phyloP scores from a whole-genome alignment of 2,329 filamentous ascomycete genomes.

The Furcasterigmium sp. region DNA sequence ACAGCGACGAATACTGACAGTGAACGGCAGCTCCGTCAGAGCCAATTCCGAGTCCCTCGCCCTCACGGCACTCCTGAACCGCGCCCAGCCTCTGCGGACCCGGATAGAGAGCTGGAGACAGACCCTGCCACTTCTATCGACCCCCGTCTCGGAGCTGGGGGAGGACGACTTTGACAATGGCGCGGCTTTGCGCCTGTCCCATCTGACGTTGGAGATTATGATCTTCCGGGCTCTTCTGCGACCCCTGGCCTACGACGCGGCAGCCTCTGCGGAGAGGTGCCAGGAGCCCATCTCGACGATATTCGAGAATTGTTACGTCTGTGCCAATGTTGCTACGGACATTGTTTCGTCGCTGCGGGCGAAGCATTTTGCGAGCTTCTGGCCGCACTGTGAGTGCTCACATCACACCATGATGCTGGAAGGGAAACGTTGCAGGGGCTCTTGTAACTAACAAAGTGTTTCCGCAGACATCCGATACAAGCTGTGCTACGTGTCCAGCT shows the following conservation, averaged over 20 bases:
- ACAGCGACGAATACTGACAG: background rate
- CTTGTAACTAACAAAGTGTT: background rate
- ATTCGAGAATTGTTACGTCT: constrained; percentile 17
- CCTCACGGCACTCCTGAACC: constrained; percentile 12
- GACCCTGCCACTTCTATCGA: constrained; percentile 16
- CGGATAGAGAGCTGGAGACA: constrained; percentile 19
- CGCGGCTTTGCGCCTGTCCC: constrained; percentile 15
- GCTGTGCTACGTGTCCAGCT: constrained; percentile 17
- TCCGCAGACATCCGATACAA: constrained; percentile 16
- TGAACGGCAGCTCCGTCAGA: constrained; percentile 6
- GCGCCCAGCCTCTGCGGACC: constrained; percentile 16
- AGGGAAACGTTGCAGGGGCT: no score
- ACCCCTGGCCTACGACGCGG: constrained; percentile 10
- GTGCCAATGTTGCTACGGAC: constrained; percentile 15
- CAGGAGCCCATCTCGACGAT: constrained; percentile 17
- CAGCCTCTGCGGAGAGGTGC: constrained; percentile 4
- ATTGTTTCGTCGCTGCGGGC: constrained; percentile 15
- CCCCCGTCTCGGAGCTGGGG: constrained; percentile 12
- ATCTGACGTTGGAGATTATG: constrained; percentile 17
- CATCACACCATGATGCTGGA: no score
- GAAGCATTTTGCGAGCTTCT: constrained; percentile 18
- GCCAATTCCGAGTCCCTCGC: constrained; percentile 6
- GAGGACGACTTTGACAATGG: constrained; percentile 16
- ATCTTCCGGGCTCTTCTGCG: constrained; percentile 19
- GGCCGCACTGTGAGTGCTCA: constrained; percentile 13